Evolutionary conservation across 768 basidiomycete species (phyloP).

Genomic region (Infundibulicybe gibba): DNA sequence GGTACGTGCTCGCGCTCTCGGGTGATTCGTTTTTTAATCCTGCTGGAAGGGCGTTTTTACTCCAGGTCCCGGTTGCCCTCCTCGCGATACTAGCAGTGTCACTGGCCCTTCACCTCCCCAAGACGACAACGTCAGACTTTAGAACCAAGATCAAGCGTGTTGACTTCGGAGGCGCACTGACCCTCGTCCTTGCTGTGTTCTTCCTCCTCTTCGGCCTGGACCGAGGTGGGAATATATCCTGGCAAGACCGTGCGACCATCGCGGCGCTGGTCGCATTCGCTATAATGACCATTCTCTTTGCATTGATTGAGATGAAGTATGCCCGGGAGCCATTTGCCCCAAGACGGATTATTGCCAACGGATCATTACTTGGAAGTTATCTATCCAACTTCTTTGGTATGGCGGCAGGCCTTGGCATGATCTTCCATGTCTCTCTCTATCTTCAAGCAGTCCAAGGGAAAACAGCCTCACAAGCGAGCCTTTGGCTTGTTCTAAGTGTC

Average conservation of each 20-base stretch:
- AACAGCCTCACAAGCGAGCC: conserved; percentile 44
- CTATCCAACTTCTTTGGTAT: conserved; percentile 57
- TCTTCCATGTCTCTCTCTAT: conserved; percentile 56
- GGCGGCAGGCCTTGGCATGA: conserved; percentile 35
- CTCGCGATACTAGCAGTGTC: conserved; percentile 52
- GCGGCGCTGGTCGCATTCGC: conserved; percentile 28
- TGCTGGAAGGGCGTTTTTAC: conserved; percentile 46
- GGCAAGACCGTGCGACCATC: conserved; percentile 36
- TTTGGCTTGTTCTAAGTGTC: conserved; percentile 49
- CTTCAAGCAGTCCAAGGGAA: conserved; percentile 52
- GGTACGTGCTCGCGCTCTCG: conserved; percentile 26
- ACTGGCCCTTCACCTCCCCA: conserved; percentile 52
- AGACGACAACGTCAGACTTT: conserved; percentile 34
- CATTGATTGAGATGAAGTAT: conserved; percentile 40
- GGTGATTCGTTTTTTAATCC: neutral
- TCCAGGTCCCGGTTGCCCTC: conserved; percentile 55
- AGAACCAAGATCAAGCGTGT: conserved; percentile 51
- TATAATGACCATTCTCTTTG: conserved; percentile 33
- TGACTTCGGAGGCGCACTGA: conserved; percentile 57
- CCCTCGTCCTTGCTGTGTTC: conserved; percentile 53
- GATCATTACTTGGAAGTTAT: conserved; percentile 48
- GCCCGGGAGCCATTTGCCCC: conserved; percentile 64
- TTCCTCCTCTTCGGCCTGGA: conserved; percentile 57
- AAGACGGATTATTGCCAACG: conserved; percentile 45
- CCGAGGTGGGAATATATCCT: conserved; percentile 46